Evolutionary conservation across 176 grass and related monocot species (phyloP).

Genomic region (Themeda triandra): DNA sequence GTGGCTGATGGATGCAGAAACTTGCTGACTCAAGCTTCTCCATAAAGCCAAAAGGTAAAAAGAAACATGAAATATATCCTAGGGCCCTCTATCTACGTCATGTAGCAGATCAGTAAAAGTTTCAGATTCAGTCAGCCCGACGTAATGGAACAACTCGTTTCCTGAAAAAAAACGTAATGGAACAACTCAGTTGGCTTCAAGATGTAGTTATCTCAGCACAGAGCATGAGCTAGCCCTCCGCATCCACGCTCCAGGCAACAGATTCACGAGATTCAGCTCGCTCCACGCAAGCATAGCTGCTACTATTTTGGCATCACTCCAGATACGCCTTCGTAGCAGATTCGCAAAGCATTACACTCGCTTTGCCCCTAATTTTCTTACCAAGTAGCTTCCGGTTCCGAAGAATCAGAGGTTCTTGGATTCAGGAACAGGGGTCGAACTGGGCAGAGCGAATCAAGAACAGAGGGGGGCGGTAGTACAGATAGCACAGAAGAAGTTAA

Average conservation of each 20-base stretch:
- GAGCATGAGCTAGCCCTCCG: neutral
- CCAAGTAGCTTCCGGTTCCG: neutral
- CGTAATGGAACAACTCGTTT: neutral
- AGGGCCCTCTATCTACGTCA: neutral
- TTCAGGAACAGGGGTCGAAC: neutral
- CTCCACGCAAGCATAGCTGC: neutral
- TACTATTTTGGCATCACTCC: neutral
- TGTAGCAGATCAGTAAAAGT: neutral
- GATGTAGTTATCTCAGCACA: neutral
- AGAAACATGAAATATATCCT: neutral
- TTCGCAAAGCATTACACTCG: neutral
- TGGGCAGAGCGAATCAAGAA: neutral
- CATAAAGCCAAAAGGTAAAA: neutral
- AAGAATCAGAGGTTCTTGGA: neutral
- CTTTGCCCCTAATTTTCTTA: neutral
- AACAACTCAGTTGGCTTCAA: neutral
- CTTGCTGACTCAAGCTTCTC: neutral
- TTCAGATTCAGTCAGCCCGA: neutral
- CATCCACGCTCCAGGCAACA: neutral
- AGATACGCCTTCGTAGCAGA: neutral
- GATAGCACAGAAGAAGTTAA: neutral
- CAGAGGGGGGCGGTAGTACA: neutral
- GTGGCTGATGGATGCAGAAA: neutral
- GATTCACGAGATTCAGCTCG: constrained; percentile 35
- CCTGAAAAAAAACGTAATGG: too few relatives aligned